Evolutionary conservation across 2,329 filamentous ascomycete genomes (phyloP), one percentile per base, ranked within the genome.

Genomic region (Aureobasidium musti): DNA sequence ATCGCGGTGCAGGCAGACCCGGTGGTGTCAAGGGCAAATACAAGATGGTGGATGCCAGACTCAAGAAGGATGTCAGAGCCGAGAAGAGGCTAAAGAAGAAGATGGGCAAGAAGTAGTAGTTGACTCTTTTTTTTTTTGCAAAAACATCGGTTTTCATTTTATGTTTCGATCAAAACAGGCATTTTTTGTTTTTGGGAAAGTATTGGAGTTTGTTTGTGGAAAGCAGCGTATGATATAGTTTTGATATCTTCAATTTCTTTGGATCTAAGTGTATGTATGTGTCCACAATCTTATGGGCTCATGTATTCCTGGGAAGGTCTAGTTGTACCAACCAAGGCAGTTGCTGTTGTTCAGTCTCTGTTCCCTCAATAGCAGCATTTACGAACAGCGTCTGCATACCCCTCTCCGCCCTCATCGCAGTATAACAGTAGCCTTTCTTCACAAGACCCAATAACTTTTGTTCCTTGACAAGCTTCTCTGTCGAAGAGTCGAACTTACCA

Each of bases 11-110:
- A 76, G 94, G 93, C 23, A 84, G 94, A 72, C 95, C 95, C 2
- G 90, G 87, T 77, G 95, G 94, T 68, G 92, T 97, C 28, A 97
- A 97, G 86, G 94, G 94, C 43, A 89, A 91, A 71, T 99, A 99
- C 78, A 96, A 96, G 83, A 96, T 99, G 84, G 94, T 99, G 65
- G 94, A 98, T 80, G 82, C 91, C 17, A 86, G 95, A 72, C 87
- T 97, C 87, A 97, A 97, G 87, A 98, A 97, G 88, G 95, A 98
- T 82, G 85, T 95, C 65, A 83, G 92, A 76, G 92, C 90, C 2
- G 84, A 94, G 79, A 97, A 97, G 87, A 86, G 93, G 74, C 75
- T 86, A 70, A 84, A 85, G 76, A 92, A 96, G 83, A 69, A 60
- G 71, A 53, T 64, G 26, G 66, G 66, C 11, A 57, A 63, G 63